Base-by-base conservation (phyloP, 768 basidiomycete genomes). In the Gloeostereum incarnatum region DNA sequence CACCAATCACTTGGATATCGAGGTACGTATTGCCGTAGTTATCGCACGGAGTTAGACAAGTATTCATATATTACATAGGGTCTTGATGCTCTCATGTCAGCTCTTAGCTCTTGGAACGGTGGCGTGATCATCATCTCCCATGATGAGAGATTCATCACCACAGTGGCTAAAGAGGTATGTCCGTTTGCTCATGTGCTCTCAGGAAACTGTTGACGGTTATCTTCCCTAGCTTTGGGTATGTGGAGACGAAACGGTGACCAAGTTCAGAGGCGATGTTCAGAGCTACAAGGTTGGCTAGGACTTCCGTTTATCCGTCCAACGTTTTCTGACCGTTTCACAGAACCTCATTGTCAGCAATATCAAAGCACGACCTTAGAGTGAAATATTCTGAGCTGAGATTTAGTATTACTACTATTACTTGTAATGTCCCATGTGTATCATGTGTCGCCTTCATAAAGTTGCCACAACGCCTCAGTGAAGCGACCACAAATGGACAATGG, bases 1-100 rank as follows among this genome's bases (percentile, higher is more conserved):
- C 40, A 91, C 90, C 50, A 94, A 94, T 69, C 93, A 94, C 61
- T 66, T 93, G 53, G 92, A 94, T 83, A 90, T 93, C 43, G 88
- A 90, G 68, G 84, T 81, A 42, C 39, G 58, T 44, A 10, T n/a
- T 34, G 5, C n/a, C 14, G 13, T 16, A 18, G 6, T 16, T 37
- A 32, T 14, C 9, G 7, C 16, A 11, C 19, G 34, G n/a, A n/a
- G n/a, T n/a, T n/a, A n/a, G n/a, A n/a, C n/a, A n/a, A n/a, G n/a
- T n/a, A 22, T 39, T 31, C 36, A 46, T 39, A 49, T 39, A 41
- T 26, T 26, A 30, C 43, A n/a, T 54, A 88, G 78, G 94, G 94
- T 73, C 71, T 97, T 37, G 96, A 99, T 53, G 96, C 92, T 1
- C 66, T 98, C 37, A 96, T 97, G 82, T 58, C 69, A 3, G 96